A percentile compares a stretch with the other conserved stretches of the same genome.
These are phyloP conservation scores for Botryotinia convoluta DNA, from an alignment of 2,329 filamentous ascomycete genomes.

Conservation along the genomic window DNA sequence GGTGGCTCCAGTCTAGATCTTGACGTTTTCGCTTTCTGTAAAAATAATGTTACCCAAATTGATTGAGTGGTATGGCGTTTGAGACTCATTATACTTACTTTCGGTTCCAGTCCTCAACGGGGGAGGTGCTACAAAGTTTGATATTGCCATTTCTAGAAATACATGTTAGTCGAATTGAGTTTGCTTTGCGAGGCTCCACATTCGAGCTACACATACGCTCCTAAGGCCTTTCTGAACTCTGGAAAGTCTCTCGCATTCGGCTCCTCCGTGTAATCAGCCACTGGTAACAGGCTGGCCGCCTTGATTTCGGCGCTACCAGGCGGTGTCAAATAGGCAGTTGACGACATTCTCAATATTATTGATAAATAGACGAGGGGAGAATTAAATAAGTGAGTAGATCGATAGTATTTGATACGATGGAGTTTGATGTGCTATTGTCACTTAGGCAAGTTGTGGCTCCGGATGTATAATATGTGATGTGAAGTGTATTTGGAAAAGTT, in stretches of 20 bases:
- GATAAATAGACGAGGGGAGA: neutral
- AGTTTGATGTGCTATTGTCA: neutral
- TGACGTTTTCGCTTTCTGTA: neutral
- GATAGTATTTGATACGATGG: neutral
- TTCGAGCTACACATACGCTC: neutral
- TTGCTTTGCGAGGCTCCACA: neutral
- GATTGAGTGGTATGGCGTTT: neutral
- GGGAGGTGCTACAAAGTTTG: too few species aligned
- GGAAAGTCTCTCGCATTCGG: neutral
- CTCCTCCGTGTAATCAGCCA: neutral
- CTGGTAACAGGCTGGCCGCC: too few species aligned
- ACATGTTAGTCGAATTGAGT: neutral
- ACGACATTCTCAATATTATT: neutral
- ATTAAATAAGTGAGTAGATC: neutral
- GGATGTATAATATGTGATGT: neutral
- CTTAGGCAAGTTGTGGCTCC: neutral
- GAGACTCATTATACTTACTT: neutral
- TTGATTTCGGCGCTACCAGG: neutral
- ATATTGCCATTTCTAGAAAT: neutral
- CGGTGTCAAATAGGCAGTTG: neutral
- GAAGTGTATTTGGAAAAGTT: neutral
- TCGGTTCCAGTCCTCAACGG: neutral
- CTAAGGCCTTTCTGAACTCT: rapidly evolving
- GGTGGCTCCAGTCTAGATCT: neutral
- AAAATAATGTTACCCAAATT: neutral